A percentile compares a stretch with the other conserved stretches of the same genome.
Conservation (phyloP, 768 basidiomycete genomes). For the Mycena floridula region DNA sequence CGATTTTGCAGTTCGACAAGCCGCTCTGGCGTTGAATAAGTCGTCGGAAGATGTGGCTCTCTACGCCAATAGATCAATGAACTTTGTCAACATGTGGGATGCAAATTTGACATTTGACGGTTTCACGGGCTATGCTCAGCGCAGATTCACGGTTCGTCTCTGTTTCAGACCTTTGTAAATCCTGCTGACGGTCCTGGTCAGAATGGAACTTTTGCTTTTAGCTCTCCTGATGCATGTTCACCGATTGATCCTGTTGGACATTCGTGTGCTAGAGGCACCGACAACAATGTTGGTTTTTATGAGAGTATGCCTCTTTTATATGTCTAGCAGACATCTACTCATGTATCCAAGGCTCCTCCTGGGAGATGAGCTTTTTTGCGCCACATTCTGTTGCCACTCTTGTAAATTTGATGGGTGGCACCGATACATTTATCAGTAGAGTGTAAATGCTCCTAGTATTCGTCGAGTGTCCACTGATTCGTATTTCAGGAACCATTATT, state of each 20-base stretch:
- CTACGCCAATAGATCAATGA: conserved; percentile 46
- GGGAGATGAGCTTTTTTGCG: conserved; percentile 49
- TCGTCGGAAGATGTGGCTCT: conserved; percentile 28
- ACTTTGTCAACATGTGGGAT: conserved; percentile 47
- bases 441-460: conserved; percentile 22
- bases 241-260: conserved; percentile 39
- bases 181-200: conserved; percentile 9
- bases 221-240: conserved; percentile 42
- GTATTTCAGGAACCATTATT: conserved; percentile 34
- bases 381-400: conserved; percentile 45
- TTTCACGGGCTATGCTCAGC: conserved; percentile 41
- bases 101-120: conserved; percentile 37
- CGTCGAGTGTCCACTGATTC: background rate
- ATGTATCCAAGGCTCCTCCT: conserved; percentile 36
- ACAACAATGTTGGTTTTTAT: conserved; percentile 47
- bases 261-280: conserved; percentile 42
- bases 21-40: conserved; percentile 35
- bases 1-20: conserved; percentile 49
- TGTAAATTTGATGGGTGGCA: conserved; percentile 41
- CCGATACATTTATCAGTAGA: conserved; percentile 32
- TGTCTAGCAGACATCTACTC: background rate
- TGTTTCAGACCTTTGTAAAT: background rate
- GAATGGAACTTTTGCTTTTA: conserved; percentile 48
- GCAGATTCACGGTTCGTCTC: conserved; percentile 31
- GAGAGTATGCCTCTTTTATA: conserved; percentile 33